Conservation (phyloP, 1,139 yeast genomes). For the Geotrichum fermentans region DNA sequence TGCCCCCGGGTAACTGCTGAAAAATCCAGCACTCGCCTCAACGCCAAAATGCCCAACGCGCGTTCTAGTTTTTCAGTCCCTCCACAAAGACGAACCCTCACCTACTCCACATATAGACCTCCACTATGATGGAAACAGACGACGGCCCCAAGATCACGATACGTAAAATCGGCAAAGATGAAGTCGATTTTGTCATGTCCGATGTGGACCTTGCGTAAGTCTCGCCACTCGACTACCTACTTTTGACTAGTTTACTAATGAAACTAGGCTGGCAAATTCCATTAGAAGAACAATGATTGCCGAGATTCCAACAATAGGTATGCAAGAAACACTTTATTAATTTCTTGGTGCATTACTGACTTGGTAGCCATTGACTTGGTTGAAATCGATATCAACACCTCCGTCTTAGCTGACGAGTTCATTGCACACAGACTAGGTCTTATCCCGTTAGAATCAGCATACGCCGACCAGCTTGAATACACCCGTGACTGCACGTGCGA, state of each 20-base stretch:
- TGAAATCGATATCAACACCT: slow-evolving; percentile 87
- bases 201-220: slow-evolving; percentile 73
- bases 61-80: slow-evolving; percentile 2
- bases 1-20: too few species aligned
- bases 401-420: slow-evolving; percentile 95
- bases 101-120: too few species aligned
- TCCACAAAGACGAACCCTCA: too few species aligned
- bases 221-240: neutral
- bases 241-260: neutral
- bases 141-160: slow-evolving; percentile 81
- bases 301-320: slow-evolving; percentile 76
- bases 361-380: slow-evolving; percentile 80
- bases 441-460: slow-evolving; percentile 79
- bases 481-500: slow-evolving; percentile 97
- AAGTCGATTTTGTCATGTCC: slow-evolving; percentile 82
- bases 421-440: slow-evolving; percentile 89
- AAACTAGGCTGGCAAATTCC: slow-evolving; percentile 67
- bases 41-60: too few species aligned
- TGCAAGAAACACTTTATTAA: slow-evolving; percentile 1
- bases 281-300: slow-evolving; percentile 87
- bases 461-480: slow-evolving; percentile 62
- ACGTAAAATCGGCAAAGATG: slow-evolving; percentile 77
- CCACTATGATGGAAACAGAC: slow-evolving; percentile 37
- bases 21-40: too few species aligned
- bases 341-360: neutral